Evolutionary conservation across 169 alveolate genomes (phyloP), one percentile per base, ranked within the genome.

Genomic region (Perkinsus marinus): DNA sequence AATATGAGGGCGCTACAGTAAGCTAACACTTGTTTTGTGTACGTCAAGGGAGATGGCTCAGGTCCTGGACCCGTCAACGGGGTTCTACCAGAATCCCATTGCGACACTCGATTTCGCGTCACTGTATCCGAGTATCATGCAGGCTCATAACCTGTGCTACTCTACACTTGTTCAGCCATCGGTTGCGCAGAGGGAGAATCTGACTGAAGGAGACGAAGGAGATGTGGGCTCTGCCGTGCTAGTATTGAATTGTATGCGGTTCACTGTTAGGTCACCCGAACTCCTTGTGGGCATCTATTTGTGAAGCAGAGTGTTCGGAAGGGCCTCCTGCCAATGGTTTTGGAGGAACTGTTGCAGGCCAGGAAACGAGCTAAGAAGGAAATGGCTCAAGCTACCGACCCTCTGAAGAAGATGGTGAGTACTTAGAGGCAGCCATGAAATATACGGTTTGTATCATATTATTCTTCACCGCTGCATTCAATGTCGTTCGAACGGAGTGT

Each of bases 41-140:
- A 95, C 89, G 96, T 93, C 47, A 96, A 96, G 91, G 98, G 94
- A 92, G 99, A 98, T 95, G 99, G 99, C 99, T 89, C 97, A 98
- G 30, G 99, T 98, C 0, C 92, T 98, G 47, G 99, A 96, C 91
- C 99, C 99, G 19, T 94, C 90, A 39, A 96, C 95, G 92, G 99
- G 99, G 0, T 99, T 97, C 94, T 99, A 99, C 93, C 96, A 96
- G n/a, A 95, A 95, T 92, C 99, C 99, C 30, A 98, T 99, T 43
- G 99, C 99, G 0, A 99, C 99, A 34, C 96, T 99, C 68, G 99
- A 99, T 94, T 99, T 98, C 94, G 99, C 99, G 39, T 98, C 99
- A 46, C 97, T 99, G 91, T 99, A 99, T 95, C 99, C 99, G 36
- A 97, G 99, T 30, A 98, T 99, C 93, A 99, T 99, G 99, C 93